Percentiles rank a stretch among this genome's conserved stretches.
Evolutionary conservation across 1,284 basidiomycete genomes (phyloP).

Genomic region (Marasmius tenuissimus): DNA sequence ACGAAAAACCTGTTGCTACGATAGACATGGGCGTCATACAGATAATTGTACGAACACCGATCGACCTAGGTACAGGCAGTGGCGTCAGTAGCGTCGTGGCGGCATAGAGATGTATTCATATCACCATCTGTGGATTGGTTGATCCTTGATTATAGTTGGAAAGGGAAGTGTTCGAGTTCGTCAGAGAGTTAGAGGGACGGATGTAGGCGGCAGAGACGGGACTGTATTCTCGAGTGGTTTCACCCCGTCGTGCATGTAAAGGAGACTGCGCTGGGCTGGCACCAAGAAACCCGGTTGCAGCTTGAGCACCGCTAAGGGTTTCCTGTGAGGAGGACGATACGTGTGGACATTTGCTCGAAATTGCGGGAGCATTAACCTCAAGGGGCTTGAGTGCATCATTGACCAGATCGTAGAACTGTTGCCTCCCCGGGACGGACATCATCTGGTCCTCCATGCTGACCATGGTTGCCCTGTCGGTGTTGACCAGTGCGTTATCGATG

Average conservation of each 20-base stretch:
- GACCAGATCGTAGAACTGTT: not conserved
- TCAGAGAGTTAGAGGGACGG: not conserved
- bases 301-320: too few relatives aligned
- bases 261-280: too few relatives aligned
- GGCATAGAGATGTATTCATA: not conserved
- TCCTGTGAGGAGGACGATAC: too few relatives aligned
- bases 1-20: not conserved
- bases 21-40: not conserved
- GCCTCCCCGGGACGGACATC: not conserved
- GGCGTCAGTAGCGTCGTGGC: not conserved
- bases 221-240: too few relatives aligned
- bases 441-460: not conserved
- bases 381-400: not conserved
- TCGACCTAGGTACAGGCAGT: not conserved
- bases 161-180: not conserved
- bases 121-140: not conserved
- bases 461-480: not conserved
- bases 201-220: too few relatives aligned
- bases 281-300: too few relatives aligned
- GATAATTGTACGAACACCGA: not conserved
- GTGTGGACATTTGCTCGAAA: not conserved
- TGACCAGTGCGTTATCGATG: not conserved
- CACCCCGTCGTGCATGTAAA: too few relatives aligned
- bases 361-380: not conserved
- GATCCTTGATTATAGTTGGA: not conserved